Evolutionary conservation across 1,284 basidiomycete genomes (phyloP).

Genomic region (Papiliotrema flavescens): DNA sequence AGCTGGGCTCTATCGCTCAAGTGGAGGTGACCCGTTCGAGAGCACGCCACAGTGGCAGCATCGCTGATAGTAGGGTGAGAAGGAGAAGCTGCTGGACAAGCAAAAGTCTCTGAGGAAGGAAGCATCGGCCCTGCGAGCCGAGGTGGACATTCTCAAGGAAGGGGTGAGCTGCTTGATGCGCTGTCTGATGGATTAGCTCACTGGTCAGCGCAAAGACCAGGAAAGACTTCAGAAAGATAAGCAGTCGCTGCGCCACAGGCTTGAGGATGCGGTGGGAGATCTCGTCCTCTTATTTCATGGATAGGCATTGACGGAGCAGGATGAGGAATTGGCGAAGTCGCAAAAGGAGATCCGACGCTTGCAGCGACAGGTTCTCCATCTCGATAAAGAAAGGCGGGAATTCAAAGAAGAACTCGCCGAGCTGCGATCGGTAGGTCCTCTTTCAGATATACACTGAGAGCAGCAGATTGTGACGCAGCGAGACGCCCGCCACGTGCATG

Average conservation of each 20-base stretch:
- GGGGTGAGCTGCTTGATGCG: background rate
- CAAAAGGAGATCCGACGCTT: background rate
- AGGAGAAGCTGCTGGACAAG: background rate
- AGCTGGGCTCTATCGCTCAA: no score
- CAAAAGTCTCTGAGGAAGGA: background rate
- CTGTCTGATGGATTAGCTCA: background rate
- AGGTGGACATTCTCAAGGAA: background rate
- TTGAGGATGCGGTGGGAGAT: no score
- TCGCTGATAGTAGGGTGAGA: conserved; percentile 2
- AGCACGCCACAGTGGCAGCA: no score
- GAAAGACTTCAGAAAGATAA: conserved; percentile 8
- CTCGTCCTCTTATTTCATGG: no score
- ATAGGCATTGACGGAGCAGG: background rate
- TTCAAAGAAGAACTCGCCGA: background rate
- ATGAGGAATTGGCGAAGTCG: background rate
- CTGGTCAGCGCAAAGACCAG: background rate
- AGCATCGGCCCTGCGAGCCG: background rate
- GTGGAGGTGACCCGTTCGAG: no score
- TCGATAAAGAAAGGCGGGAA: background rate
- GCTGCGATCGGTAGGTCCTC: background rate
- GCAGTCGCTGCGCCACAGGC: background rate
- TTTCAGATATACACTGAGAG: background rate
- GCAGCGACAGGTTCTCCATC: conserved; percentile 2
- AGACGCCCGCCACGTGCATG: no score
- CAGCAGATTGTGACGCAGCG: no score